Evolutionary conservation across 164 flowering plant genomes (phyloP).

Genomic region (Stephania japonica): DNA sequence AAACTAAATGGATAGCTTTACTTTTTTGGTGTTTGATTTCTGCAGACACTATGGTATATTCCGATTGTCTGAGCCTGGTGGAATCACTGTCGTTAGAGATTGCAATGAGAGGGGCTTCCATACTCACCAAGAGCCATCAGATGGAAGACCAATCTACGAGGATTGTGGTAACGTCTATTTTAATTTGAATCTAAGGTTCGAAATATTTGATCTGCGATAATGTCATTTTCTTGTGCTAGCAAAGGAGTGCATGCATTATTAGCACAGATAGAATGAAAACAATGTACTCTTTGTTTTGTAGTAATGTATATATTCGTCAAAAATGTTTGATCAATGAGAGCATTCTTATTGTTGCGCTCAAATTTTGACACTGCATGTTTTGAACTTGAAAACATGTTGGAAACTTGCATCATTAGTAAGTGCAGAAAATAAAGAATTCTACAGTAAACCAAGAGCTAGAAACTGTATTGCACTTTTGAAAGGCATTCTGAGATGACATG

Average conservation of each 20-base stretch:
- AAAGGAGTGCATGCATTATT: not conserved
- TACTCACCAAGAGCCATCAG: conserved; percentile 49
- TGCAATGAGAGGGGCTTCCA: conserved; percentile 71
- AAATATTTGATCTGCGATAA: conserved; percentile 66
- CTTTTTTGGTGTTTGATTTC: not conserved
- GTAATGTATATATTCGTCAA: not conserved
- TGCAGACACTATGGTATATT: conserved; percentile 66
- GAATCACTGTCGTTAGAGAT: conserved; percentile 46
- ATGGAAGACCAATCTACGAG: conserved; percentile 63
- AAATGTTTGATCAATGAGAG: not conserved
- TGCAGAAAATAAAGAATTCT: no score
- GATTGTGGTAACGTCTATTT: conserved; percentile 58
- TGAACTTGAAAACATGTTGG: no score
- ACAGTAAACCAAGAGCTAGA: no score
- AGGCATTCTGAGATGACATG: no score
- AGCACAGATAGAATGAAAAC: not conserved
- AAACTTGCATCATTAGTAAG: no score
- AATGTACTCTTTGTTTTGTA: not conserved
- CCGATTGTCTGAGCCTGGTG: conserved; percentile 57
- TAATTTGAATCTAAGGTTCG: conserved; percentile 68
- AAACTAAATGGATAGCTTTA: not conserved
- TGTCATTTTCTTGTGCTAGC: not conserved
- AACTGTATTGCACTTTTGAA: no score
- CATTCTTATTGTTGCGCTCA: not conserved
- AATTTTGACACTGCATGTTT: no score